Evolutionary conservation across 805 yeast genomes (phyloP), one percentile per base, ranked within the genome.

Genomic region (Lipomyces spencermartinsiae): DNA sequence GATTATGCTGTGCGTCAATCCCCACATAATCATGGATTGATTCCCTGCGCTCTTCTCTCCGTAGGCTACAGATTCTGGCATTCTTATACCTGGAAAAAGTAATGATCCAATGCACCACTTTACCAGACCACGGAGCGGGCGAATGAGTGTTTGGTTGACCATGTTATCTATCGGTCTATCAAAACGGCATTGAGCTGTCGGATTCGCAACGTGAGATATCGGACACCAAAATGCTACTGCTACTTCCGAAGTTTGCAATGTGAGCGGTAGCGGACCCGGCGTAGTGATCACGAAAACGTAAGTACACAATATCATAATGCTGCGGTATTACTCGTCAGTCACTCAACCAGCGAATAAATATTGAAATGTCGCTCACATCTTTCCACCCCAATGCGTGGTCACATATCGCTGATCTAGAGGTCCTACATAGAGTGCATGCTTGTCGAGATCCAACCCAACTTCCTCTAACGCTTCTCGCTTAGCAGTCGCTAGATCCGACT

Each of bases 211-310:
- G 16, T 68, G 63, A 8, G 66, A 34, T 9, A 79, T 33, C 1
- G 82, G 81, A 53, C 72, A 67, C 83, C 83, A 80, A 68, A 79
- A 79, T 4, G 78, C 77, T 4, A 76, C 65, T 4, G 78, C 79
- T 6, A 80, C 81, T 68, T 80, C 83, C 0, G 78, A 57, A 25
- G 73, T 73, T 64, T 80, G 80, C 4, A 76, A 74, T 1, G 53
- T 49, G 29, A 79, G 64, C 12, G 62, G 51, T 7, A 74, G 55
- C 12, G 66, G 59, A 70, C 25, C 69, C 67, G 57, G 74, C 64
- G 35, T 65, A 58, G 34, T 73, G 59, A 79, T 56, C 1, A 75
- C 65, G 64, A 77, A 79, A 1, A 79, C 69, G 66, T 72, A 79
- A 1, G 81, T 79, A 64, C 80, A 76, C 54, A 80, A 71, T 6